These are phyloP conservation scores for Thielaviopsis ethacetica DNA, from an alignment of 2,329 filamentous ascomycete species.

Conservation along the genomic window DNA sequence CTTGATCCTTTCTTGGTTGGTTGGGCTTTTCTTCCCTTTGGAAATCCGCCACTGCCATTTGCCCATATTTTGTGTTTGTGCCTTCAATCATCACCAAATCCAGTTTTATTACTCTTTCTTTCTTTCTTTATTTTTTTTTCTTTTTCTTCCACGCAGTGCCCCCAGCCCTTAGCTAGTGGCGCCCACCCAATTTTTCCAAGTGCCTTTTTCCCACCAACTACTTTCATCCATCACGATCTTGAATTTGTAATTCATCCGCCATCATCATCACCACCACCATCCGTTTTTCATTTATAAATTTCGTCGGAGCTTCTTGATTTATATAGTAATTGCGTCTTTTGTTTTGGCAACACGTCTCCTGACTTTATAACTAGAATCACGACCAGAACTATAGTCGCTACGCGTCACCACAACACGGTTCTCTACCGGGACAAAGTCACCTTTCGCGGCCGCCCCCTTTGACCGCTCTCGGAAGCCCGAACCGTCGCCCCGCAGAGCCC, in stretches of 20 bases:
- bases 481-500: not conserved
- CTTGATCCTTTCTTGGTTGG: not conserved
- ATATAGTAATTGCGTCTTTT: not conserved
- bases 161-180: not conserved
- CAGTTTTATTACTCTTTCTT: conserved; percentile 15
- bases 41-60: conserved; percentile 6
- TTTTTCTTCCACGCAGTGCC: not conserved
- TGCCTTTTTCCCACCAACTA: not conserved
- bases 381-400: conserved; percentile 26
- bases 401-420: conserved; percentile 29
- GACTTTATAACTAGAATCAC: not conserved
- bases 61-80: conserved; percentile 4
- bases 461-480: conserved; percentile 8
- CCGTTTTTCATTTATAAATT: not conserved
- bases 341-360: conserved; percentile 3
- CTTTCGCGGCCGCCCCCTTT: conserved; percentile 21
- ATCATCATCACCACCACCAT: not conserved
- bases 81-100: conserved; percentile 5
- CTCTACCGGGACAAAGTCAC: conserved; percentile 33
- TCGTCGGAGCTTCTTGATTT: not conserved
- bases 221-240: not conserved
- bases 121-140: conserved; percentile 11
- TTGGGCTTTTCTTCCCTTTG: not conserved
- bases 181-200: not conserved
- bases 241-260: not conserved